Evolutionary conservation across 768 basidiomycete genomes (phyloP), one percentile per base, ranked within the genome.

Genomic region (Lentinula raphanica): DNA sequence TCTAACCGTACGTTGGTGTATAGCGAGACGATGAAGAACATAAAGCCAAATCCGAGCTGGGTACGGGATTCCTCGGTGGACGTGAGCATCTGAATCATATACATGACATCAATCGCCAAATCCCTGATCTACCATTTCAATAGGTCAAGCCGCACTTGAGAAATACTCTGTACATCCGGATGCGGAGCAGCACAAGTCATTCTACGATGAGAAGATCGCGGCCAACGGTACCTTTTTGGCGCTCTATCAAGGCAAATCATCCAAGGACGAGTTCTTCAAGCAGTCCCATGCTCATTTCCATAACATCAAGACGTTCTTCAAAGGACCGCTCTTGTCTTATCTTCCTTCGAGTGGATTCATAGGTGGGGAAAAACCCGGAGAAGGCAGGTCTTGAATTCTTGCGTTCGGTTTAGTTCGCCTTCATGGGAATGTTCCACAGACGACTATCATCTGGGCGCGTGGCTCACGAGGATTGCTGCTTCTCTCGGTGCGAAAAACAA

Each of bases 401-500:
- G 21, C 9, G 9, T n/a, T 19, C 11, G 11, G 21, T 11, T 49
- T 49, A 28, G 15, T 49, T 31, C 2, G 5, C 36, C 13, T 21
- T 5, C n/a, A 7, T 12, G 3, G 13, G n/a, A 25, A 48, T 48
- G 3, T 49, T 17, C 6, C 11, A 9, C 17, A 50, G 49, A 80
- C 55, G 84, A 82, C 63, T 82, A 79, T 70, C 82, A 82, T 67
- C 68, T 84, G 40, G 78, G 60, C 5, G 79, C 74, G 7, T 85
- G 80, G 82, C 67, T 84, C 29, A 76, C 80, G 25, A 76, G 79
- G 29, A 74, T 82, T 25, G 72, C 72, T 11, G 68, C 69, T 21
- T 62, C 78, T 5, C 56, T 65, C 1, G 79, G 79, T 1, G 76
- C 70, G 25, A 68, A 65, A 17, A 65, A 66, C 12, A 70, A 69